A percentile compares a stretch with the other conserved stretches of the same genome.
phyloP scores from a whole-genome alignment of 306 rosid genomes.

The barrel medic (Medicago truncatula) region MtrunA17r5.0-ANR NC_053048.1:44251501-44252000 shows the following conservation, averaged over 20 bases:
- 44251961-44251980: too few relatives aligned
- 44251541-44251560: conserved; percentile 23
- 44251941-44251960: too few relatives aligned
- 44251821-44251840: background rate
- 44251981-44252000: too few relatives aligned
- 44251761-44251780: conserved; percentile 29
- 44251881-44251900: too few relatives aligned
- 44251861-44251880: too few relatives aligned
- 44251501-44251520: conserved; percentile 35
- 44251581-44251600: conserved; percentile 37
- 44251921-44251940: too few relatives aligned
- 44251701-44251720: conserved; percentile 8
- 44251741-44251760: background rate
- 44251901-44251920: too few relatives aligned
- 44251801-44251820: background rate
- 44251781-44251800: background rate
- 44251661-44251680: background rate
- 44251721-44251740: background rate
- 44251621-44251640: conserved; percentile 18
- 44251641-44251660: background rate
- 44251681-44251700: background rate
- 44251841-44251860: too few relatives aligned
- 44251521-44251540: conserved; percentile 34
- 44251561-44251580: conserved; percentile 50
- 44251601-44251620: conserved; percentile 33